Evolutionary conservation across 169 alveolate species (phyloP).

Genomic region (Eimeria acervulina): DNA sequence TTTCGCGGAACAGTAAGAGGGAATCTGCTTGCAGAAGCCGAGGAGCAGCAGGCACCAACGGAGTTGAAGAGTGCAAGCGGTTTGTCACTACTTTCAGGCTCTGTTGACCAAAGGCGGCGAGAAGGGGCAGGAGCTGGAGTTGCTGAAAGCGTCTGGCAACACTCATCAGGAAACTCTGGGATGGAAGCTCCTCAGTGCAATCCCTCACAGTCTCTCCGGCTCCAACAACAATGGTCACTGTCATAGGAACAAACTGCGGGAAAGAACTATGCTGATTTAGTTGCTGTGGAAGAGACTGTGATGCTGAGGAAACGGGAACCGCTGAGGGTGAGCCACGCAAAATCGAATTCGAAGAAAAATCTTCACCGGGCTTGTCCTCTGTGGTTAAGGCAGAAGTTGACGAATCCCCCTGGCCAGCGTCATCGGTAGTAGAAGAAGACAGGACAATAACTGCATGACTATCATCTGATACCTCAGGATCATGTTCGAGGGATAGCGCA

Average conservation of each 20-base stretch:
- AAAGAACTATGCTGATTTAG: background rate
- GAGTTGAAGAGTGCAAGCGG: slow-evolving; percentile 1
- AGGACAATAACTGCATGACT: background rate
- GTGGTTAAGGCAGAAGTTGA: background rate
- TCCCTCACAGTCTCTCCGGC: slow-evolving; percentile 76
- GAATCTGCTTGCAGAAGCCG: slow-evolving; percentile 63
- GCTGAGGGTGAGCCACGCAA: background rate
- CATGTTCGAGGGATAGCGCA: background rate
- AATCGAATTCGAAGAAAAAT: background rate
- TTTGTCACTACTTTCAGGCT: slow-evolving; percentile 66
- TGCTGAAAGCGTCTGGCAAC: slow-evolving; percentile 75
- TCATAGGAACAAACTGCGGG: slow-evolving; percentile 50
- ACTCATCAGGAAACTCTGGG: slow-evolving; percentile 75
- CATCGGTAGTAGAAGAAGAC: background rate
- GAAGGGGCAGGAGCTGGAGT: slow-evolving; percentile 69
- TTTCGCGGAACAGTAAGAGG: slow-evolving; percentile 55
- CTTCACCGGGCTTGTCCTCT: background rate
- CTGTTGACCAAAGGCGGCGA: slow-evolving; percentile 70
- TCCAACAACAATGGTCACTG: slow-evolving; percentile 65
- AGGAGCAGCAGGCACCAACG: slow-evolving; percentile 23
- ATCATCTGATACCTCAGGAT: background rate
- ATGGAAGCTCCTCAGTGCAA: slow-evolving; percentile 69
- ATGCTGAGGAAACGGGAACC: background rate
- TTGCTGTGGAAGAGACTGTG: background rate
- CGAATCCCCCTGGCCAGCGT: background rate